phyloP scores from a whole-genome alignment of 441 rosid species.

The Populus trichocarpa region DNA sequence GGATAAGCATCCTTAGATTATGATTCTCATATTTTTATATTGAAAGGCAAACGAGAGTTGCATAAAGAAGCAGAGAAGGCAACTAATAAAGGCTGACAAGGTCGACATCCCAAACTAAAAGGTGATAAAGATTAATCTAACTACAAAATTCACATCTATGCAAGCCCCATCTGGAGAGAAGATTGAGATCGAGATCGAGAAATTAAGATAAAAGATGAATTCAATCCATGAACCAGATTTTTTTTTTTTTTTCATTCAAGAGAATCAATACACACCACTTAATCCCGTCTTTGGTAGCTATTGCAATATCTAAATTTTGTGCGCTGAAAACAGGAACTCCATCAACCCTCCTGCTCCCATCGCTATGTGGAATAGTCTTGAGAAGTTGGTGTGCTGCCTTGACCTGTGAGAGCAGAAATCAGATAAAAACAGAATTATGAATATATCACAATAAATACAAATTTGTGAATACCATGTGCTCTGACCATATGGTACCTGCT shows the following conservation, averaged over 20 bases:
- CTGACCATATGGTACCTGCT: slow-evolving; percentile 51
- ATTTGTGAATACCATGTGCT: slow-evolving; percentile 1
- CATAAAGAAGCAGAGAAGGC: not conserved
- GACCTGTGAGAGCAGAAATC: slow-evolving; percentile 44
- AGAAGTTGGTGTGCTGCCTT: slow-evolving; percentile 89
- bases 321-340: slow-evolving; percentile 96
- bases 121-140: not conserved
- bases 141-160: not conserved
- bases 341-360: slow-evolving; percentile 56
- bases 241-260: slow-evolving; percentile 4
- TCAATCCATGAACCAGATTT: not conserved
- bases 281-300: slow-evolving; percentile 86
- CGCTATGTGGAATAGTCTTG: slow-evolving; percentile 51
- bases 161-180: not conserved
- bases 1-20: not conserved
- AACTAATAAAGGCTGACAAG: not conserved
- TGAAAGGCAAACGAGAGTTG: not conserved
- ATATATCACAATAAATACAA: not conserved
- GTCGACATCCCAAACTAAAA: not conserved
- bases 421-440: not conserved
- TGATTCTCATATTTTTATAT: not conserved
- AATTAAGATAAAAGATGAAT: not conserved
- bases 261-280: slow-evolving; percentile 55
- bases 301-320: slow-evolving; percentile 91
- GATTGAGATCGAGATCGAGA: not conserved